Percentiles rank a stretch among this genome's conserved stretches.
These are phyloP conservation scores for Mrakia blollopis DNA, from an alignment of 768 basidiomycete genomes.

Conservation along the genomic window DNA sequence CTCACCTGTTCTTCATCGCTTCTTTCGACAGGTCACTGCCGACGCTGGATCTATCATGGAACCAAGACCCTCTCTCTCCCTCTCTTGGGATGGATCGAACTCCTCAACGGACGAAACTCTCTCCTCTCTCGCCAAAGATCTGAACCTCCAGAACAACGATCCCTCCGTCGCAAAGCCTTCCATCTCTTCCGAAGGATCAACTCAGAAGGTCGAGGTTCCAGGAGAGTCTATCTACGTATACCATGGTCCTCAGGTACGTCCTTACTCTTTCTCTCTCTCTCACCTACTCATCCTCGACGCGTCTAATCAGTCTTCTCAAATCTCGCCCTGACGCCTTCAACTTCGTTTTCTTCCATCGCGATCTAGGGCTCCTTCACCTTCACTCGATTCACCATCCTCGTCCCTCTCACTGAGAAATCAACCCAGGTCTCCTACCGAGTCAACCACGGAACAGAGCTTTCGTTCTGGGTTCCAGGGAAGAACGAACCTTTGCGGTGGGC, in stretches of 20 bases:
- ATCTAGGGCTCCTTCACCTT: slow-evolving; percentile 84
- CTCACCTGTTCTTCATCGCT: neutral
- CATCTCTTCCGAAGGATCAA: neutral
- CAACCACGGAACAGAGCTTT: slow-evolving; percentile 69
- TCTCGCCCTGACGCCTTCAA: slow-evolving; percentile 31
- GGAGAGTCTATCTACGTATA: slow-evolving; percentile 30
- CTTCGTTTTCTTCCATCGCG: neutral
- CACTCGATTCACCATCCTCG: slow-evolving; percentile 83
- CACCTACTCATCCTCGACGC: slow-evolving; percentile 6
- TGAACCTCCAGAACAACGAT: slow-evolving; percentile 54
- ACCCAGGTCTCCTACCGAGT: slow-evolving; percentile 74
- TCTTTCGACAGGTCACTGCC: slow-evolving; percentile 47
- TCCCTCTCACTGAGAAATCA: slow-evolving; percentile 67
- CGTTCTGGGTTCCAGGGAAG: slow-evolving; percentile 76
- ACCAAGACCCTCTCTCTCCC: slow-evolving; percentile 35
- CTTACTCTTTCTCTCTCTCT: slow-evolving; percentile 27
- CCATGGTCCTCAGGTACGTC: slow-evolving; percentile 34
- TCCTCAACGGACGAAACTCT: slow-evolving; percentile 40
- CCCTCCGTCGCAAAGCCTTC: slow-evolving; percentile 69
- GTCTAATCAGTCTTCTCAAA: neutral
- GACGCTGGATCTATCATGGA: slow-evolving; percentile 38
- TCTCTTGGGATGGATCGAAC: slow-evolving; percentile 37
- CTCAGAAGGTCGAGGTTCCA: neutral
- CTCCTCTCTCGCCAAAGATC: neutral
- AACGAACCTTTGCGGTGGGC: slow-evolving; percentile 87